A percentile compares a stretch with the other conserved stretches of the same genome.
These are phyloP conservation scores for Combretum micranthum DNA, from an alignment of 345 rosid species.

Conservation along the genomic window DNA sequence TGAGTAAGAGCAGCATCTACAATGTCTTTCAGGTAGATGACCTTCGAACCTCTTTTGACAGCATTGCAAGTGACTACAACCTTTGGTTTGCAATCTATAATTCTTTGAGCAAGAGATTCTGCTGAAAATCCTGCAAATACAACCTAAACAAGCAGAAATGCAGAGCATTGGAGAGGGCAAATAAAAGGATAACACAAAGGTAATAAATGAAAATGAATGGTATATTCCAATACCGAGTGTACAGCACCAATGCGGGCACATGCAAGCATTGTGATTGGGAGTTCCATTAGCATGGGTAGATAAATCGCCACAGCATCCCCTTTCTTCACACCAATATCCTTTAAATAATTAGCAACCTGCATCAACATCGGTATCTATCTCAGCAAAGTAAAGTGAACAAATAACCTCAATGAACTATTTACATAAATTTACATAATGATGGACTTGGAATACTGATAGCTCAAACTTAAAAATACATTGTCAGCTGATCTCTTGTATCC, in stretches of 20 bases:
- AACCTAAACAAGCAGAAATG: slow-evolving; percentile 34
- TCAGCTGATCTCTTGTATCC: too few species aligned
- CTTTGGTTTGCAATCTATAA: slow-evolving; percentile 88
- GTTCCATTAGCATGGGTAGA: slow-evolving; percentile 95
- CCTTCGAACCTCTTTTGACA: slow-evolving; percentile 91
- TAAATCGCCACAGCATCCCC: slow-evolving; percentile 88
- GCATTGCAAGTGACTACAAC: slow-evolving; percentile 85
- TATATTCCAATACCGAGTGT: slow-evolving; percentile 61
- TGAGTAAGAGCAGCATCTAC: slow-evolving; percentile 76
- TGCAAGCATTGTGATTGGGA: slow-evolving; percentile 94
- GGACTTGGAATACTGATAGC: too few species aligned
- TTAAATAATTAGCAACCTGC: slow-evolving; percentile 91
- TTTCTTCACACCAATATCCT: slow-evolving; percentile 77
- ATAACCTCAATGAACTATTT: too few species aligned
- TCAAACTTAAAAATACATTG: too few species aligned
- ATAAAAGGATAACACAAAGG: background rate
- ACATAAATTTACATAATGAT: too few species aligned
- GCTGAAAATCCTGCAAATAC: slow-evolving; percentile 98
- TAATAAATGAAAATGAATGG: background rate
- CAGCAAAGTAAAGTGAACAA: too few species aligned
- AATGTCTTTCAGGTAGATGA: slow-evolving; percentile 75
- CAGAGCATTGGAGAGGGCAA: background rate
- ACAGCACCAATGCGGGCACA: slow-evolving; percentile 98
- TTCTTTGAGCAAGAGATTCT: slow-evolving; percentile 88
- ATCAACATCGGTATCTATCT: slow-evolving; percentile 1